phyloP scores from a whole-genome alignment of 2,329 filamentous ascomycete species.

The Didymella lethalis region DNA sequence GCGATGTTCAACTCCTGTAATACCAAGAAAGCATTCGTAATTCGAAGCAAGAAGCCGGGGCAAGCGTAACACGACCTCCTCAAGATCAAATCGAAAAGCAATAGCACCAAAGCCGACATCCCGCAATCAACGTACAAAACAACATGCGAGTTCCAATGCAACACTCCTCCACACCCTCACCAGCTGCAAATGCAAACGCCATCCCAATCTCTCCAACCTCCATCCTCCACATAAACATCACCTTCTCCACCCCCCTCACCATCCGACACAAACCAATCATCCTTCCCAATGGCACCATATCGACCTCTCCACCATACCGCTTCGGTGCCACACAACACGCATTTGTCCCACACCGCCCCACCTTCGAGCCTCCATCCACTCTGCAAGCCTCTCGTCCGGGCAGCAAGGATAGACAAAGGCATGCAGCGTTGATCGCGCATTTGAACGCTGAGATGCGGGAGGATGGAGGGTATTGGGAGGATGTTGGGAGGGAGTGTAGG shows the following conservation, averaged over 20 bases:
- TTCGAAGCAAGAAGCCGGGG: too few species aligned
- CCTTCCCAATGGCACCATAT: constrained; percentile 5
- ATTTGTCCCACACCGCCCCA: constrained; percentile 9
- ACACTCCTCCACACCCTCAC: not conserved
- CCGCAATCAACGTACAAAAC: not conserved
- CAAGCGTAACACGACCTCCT: not conserved
- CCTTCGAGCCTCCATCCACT: not conserved
- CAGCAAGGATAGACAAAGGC: not conserved
- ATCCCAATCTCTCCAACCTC: constrained; percentile 6
- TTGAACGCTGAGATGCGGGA: not conserved
- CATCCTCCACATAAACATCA: constrained; percentile 2
- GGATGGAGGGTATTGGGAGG: not conserved
- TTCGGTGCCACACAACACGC: not conserved
- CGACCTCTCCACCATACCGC: not conserved
- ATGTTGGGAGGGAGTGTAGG: not conserved
- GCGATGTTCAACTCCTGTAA: too few species aligned
- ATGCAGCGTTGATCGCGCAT: constrained; percentile 5
- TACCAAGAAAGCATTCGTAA: too few species aligned
- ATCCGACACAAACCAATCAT: not conserved
- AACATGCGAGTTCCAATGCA: not conserved
- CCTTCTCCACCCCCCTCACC: not conserved
- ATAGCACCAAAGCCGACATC: too few species aligned
- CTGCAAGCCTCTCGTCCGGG: not conserved
- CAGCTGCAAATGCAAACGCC: not conserved
- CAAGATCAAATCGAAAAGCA: too few species aligned